Conservation (phyloP, 2,329 filamentous ascomycete genomes). For the Aspergillus jensenii region DNA sequence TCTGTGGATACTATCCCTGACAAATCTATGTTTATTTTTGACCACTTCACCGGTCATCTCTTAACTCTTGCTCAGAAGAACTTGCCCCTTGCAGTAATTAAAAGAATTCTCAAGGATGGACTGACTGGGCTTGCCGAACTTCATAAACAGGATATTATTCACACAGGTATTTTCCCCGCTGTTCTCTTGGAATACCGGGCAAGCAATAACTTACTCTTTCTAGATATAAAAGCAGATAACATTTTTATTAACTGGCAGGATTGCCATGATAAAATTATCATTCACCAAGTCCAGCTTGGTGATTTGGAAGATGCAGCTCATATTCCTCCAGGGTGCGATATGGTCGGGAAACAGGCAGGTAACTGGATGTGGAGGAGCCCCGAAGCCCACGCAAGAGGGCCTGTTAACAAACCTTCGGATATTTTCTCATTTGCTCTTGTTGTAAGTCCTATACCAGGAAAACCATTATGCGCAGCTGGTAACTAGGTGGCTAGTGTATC, state of each 20-base stretch:
- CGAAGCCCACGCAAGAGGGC: constrained; percentile 29
- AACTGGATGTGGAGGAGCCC: constrained; percentile 39
- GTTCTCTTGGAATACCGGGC: background rate
- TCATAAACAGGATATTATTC: constrained; percentile 36
- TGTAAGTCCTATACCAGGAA: constrained; percentile 14
- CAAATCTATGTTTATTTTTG: constrained; percentile 48
- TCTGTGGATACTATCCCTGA: constrained; percentile 45
- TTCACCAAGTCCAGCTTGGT: constrained; percentile 7
- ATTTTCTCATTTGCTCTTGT: constrained; percentile 39
- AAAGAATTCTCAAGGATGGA: constrained; percentile 45
- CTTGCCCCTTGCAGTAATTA: constrained; percentile 37
- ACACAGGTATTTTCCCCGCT: constrained; percentile 23
- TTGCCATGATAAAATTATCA: background rate
- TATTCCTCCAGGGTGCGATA: constrained; percentile 5
- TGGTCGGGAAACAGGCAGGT: constrained; percentile 18
- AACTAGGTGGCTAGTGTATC: constrained; percentile 38
- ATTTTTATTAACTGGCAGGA: constrained; percentile 6
- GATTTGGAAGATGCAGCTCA: constrained; percentile 10
- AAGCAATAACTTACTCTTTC: background rate
- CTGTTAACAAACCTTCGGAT: constrained; percentile 32
- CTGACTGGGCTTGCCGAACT: constrained; percentile 38
- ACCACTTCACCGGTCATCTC: constrained; percentile 46
- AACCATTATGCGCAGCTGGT: background rate
- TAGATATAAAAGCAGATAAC: constrained; percentile 9
- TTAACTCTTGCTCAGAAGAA: constrained; percentile 45